Percentiles rank a stretch among this genome's conserved stretches.
These are phyloP conservation scores for Wallacemonas collosoma DNA, from an alignment of 208 protist genomes.

Conservation along the genomic window DNA sequence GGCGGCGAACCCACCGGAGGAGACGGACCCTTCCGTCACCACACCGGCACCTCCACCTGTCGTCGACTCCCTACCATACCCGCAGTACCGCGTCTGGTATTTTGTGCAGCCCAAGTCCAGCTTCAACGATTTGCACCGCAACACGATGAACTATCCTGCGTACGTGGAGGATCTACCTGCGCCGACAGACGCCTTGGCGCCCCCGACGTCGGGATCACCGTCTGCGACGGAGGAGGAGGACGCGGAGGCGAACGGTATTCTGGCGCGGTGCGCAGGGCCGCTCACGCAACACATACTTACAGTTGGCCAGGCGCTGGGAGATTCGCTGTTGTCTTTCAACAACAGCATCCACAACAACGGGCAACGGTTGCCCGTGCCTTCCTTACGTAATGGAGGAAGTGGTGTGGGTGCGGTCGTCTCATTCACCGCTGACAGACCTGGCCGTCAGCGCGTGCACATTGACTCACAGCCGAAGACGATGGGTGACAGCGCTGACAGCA, in stretches of 20 bases:
- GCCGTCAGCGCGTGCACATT: neutral
- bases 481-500: neutral
- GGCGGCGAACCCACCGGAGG: neutral
- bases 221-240: slow-evolving; percentile 18
- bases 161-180: slow-evolving; percentile 25
- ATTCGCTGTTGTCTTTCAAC: neutral
- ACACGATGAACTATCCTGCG: neutral
- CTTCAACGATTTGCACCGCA: slow-evolving; percentile 17
- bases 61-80: neutral
- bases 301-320: slow-evolving; percentile 6
- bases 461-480: neutral
- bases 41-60: neutral
- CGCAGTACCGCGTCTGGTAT: slow-evolving; percentile 37
- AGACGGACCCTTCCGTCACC: neutral
- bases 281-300: slow-evolving; percentile 11
- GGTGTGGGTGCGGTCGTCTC: too few species aligned
- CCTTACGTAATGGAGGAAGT: too few species aligned
- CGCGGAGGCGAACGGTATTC: neutral
- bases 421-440: neutral
- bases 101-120: slow-evolving; percentile 24
- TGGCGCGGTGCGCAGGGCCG: neutral
- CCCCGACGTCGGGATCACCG: neutral
- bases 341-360: neutral
- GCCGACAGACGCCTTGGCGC: neutral
- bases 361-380: neutral